phyloP scores from a whole-genome alignment of 306 rosid genomes.

The Ormosia emarginata region DNA sequence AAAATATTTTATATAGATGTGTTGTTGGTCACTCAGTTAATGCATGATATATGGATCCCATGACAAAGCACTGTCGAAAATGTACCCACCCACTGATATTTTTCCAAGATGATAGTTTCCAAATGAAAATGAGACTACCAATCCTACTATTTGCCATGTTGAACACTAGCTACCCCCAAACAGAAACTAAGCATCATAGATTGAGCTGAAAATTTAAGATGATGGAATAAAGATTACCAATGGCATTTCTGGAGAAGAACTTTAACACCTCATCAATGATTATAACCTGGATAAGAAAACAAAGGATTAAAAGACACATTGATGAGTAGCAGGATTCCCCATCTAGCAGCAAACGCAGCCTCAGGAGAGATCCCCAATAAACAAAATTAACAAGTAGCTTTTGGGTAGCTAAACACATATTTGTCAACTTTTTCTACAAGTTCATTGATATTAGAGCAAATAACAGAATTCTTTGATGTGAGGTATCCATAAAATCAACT shows the following conservation, averaged over 20 bases:
- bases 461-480: background rate
- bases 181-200: background rate
- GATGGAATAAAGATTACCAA: slow-evolving; percentile 46
- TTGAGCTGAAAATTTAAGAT: slow-evolving; percentile 18
- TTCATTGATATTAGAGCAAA: background rate
- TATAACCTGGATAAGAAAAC: slow-evolving; percentile 56
- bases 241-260: slow-evolving; percentile 81
- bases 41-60: slow-evolving; percentile 6
- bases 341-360: background rate
- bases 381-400: background rate
- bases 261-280: slow-evolving; percentile 88
- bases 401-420: background rate
- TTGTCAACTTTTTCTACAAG: background rate
- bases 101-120: background rate
- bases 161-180: slow-evolving; percentile 2
- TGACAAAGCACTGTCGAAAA: background rate
- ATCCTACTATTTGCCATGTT: slow-evolving; percentile 15
- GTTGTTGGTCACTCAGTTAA: background rate
- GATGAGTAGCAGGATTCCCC: slow-evolving; percentile 7
- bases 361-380: slow-evolving; percentile 1
- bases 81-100: slow-evolving; percentile 1
- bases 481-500: background rate
- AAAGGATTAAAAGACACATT: slow-evolving; percentile 7
- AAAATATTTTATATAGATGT: background rate
- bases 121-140: slow-evolving; percentile 15